phyloP scores from a whole-genome alignment of 305 asterid species.

The Euphrasia arctica region DNA sequence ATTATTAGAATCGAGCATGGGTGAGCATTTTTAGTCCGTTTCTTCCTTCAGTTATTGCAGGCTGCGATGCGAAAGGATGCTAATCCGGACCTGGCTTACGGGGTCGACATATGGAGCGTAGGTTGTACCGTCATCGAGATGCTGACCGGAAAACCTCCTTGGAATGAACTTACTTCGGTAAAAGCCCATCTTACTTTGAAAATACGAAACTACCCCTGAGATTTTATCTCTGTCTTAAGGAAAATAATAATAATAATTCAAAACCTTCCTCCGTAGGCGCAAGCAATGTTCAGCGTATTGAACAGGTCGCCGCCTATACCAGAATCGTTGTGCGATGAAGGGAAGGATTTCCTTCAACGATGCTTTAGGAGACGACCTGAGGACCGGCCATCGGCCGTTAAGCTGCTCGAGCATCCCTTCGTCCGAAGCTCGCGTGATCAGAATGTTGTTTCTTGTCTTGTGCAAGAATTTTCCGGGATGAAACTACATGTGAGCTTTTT shows the following conservation, averaged over 20 bases:
- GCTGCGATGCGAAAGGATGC: slow-evolving; percentile 70
- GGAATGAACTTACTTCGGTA: slow-evolving; percentile 73
- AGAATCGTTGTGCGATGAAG: slow-evolving; percentile 58
- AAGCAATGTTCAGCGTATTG: slow-evolving; percentile 85
- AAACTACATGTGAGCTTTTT: slow-evolving; percentile 39
- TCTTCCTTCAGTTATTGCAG: slow-evolving; percentile 58
- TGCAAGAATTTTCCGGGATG: slow-evolving; percentile 42
- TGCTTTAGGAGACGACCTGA: slow-evolving; percentile 75
- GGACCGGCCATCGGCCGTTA: slow-evolving; percentile 66
- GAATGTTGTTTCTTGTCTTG: slow-evolving; percentile 30
- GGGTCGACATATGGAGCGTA: slow-evolving; percentile 86
- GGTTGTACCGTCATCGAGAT: slow-evolving; percentile 94
- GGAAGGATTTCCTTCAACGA: slow-evolving; percentile 72
- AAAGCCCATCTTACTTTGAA: slow-evolving; percentile 1
- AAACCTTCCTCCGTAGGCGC: slow-evolving; percentile 36
- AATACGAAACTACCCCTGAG: not conserved
- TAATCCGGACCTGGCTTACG: slow-evolving; percentile 65
- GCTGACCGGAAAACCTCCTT: slow-evolving; percentile 90
- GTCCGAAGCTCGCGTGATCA: slow-evolving; percentile 43
- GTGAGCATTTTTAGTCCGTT: not conserved
- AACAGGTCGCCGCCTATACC: slow-evolving; percentile 73
- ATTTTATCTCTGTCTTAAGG: too few relatives aligned
- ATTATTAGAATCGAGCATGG: not conserved
- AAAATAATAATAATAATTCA: too few relatives aligned
- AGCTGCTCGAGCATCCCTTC: slow-evolving; percentile 70